A percentile compares a stretch with the other conserved stretches of the same genome.
Conservation (phyloP, 2,329 filamentous ascomycete species). For the Myrmaecium sp. region DNA sequence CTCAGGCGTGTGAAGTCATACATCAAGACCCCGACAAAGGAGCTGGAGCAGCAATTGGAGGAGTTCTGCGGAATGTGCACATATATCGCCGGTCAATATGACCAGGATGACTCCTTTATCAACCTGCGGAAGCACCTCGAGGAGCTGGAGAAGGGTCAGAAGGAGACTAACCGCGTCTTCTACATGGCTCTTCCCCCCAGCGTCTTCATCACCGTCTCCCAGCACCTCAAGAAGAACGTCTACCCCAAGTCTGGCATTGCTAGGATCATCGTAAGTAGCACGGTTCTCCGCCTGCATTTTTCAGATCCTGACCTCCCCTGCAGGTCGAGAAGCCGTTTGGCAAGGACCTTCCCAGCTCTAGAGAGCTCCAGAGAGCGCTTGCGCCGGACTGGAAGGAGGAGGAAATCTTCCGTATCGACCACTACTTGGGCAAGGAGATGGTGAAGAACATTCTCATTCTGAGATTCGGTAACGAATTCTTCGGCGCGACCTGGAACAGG, state of each 20-base stretch:
- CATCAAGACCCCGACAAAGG: conserved; percentile 97
- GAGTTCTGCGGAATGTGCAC: conserved; percentile 79
- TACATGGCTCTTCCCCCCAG: conserved; percentile 98
- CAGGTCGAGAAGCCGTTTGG: conserved; percentile 99
- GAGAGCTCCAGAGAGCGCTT: conserved; percentile 84
- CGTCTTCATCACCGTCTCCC: conserved; percentile 94
- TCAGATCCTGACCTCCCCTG: conserved; percentile 4
- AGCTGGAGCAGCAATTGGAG: conserved; percentile 85
- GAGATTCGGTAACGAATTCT: conserved; percentile 96
- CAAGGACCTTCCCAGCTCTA: conserved; percentile 86
- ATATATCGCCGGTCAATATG: conserved; percentile 95
- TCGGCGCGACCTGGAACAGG: conserved; percentile 96
- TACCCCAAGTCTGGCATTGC: conserved; percentile 84
- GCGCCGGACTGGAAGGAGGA: conserved; percentile 98
- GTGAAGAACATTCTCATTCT: conserved; percentile 99
- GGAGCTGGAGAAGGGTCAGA: conserved; percentile 32
- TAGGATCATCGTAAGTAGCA: conserved; percentile 64
- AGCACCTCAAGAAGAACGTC: conserved; percentile 94
- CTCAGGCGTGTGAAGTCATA: conserved; percentile 88
- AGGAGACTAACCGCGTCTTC: conserved; percentile 83
- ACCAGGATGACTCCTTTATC: conserved; percentile 88
- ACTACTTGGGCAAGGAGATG: conserved; percentile 99
- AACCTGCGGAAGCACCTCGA: conserved; percentile 10
- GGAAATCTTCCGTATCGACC: conserved; percentile 97
- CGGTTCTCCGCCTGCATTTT: not conserved